These are phyloP conservation scores for Lanmaoa rubissima DNA, from an alignment of 768 basidiomycete species.

Conservation along the genomic window DNA sequence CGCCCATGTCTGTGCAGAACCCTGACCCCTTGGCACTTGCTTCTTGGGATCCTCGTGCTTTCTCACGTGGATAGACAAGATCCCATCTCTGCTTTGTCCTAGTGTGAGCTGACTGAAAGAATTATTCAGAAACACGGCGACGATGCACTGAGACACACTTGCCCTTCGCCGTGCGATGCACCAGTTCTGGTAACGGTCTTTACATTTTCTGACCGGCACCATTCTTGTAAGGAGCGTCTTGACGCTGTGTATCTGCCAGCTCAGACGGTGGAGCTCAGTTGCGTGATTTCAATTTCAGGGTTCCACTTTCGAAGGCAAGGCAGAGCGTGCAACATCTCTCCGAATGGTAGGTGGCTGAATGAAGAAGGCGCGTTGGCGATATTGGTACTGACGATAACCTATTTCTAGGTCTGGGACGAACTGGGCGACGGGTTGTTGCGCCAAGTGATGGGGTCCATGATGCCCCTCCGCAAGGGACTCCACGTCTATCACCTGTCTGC, in stretches of 20 bases:
- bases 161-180: not conserved
- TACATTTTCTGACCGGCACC: not conserved
- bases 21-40: not conserved
- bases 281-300: constrained; percentile 7
- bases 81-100: not conserved
- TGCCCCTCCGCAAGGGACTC: not conserved
- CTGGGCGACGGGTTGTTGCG: constrained; percentile 11
- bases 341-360: constrained; percentile 15
- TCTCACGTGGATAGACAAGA: constrained; percentile 6
- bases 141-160: not conserved
- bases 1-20: constrained; percentile 6
- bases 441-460: not conserved
- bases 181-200: not conserved
- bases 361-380: not conserved
- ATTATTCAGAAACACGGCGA: not conserved
- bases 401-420: constrained; percentile 4
- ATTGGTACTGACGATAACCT: constrained; percentile 8
- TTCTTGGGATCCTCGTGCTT: constrained; percentile 3
- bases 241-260: not conserved
- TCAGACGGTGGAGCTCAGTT: not conserved
- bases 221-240: not conserved
- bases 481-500: not conserved
- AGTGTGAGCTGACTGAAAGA: constrained; percentile 7
- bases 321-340: not conserved
- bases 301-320: not conserved